Evolutionary conservation across 1,139 yeast species (phyloP).

Genomic region (Saccharomyces hybrid): DNA sequence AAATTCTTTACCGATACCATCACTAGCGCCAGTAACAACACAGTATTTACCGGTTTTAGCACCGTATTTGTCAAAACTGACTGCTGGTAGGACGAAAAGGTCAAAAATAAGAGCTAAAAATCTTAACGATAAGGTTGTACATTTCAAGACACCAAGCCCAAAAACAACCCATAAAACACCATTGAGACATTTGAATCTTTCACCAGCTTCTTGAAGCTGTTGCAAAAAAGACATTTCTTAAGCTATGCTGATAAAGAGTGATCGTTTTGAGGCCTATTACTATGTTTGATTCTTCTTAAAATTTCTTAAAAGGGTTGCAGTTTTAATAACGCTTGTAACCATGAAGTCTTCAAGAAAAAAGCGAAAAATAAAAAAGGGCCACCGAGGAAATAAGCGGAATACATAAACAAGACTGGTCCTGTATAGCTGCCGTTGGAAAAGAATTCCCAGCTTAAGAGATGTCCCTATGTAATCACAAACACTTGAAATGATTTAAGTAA

Average conservation of each 20-base stretch:
- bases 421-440: not conserved
- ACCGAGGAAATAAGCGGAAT: not conserved
- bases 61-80: slow-evolving; percentile 65
- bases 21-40: slow-evolving; percentile 93
- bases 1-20: slow-evolving; percentile 93
- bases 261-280: not conserved
- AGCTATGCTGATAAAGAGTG: not conserved
- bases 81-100: slow-evolving; percentile 56
- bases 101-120: slow-evolving; percentile 43
- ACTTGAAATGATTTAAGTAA: not conserved
- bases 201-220: slow-evolving; percentile 21
- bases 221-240: slow-evolving; percentile 24
- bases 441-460: no score
- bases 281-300: not conserved
- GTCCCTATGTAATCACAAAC: no score
- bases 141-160: slow-evolving; percentile 44
- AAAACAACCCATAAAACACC: slow-evolving; percentile 34
- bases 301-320: not conserved
- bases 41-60: slow-evolving; percentile 47
- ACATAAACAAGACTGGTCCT: no score
- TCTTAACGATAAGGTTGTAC: slow-evolving; percentile 41
- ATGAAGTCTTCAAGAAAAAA: not conserved
- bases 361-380: not conserved
- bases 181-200: slow-evolving; percentile 18
- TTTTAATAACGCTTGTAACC: not conserved